Evolutionary conservation across 352 stramenopile genomes (phyloP), one percentile per base, ranked within the genome.

Genomic region (Phytophthora palmivora): DNA sequence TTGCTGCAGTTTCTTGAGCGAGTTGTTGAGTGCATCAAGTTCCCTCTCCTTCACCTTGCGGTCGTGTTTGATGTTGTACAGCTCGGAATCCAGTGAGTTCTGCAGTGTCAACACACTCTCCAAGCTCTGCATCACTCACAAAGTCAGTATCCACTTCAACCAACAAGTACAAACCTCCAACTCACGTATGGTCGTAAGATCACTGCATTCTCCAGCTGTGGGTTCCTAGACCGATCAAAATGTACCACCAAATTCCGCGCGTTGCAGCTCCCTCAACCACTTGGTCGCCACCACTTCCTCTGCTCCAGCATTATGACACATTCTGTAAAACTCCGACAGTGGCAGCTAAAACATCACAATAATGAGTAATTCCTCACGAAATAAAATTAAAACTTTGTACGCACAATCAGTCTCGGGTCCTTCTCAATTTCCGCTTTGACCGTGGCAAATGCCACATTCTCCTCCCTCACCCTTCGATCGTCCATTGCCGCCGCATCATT

Each of bases 261-360:
- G 81, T 54, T 94, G 83, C 48, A 94, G 60, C 46, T 92, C 84
- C 21, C 81, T 65, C 6, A 94, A 64, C 85, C 85, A 94, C 59
- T 89, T 92, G 58, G 84, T 86, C 30, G 83, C 84, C 26, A 91
- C 80, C 0, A 70, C 67, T 57, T 91, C 72, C 36, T 92, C 85
- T 1, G 79, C 83, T 7, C 85, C 83, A 0, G 78, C 82, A 44
- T 86, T 86, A 22, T 88, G 71, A 50, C 85, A 94, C 58, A 91
- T 87, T 44, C 72, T 46, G 59, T 91, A 94, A 55, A 80, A 94
- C 56, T 94, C 83, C 16, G 58, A 46, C 38, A 94, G 46, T 8
- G 85, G 82, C 52, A 94, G 63, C 85, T 94, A 61, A 11, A 51
- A 28, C 32, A 51, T 18, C 63, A 28, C 45, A 38, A 42, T 5